Evolutionary conservation across 2,329 filamentous ascomycete species (phyloP), one percentile per base, ranked within the genome.

Genomic region (Xylariaceae sp.): DNA sequence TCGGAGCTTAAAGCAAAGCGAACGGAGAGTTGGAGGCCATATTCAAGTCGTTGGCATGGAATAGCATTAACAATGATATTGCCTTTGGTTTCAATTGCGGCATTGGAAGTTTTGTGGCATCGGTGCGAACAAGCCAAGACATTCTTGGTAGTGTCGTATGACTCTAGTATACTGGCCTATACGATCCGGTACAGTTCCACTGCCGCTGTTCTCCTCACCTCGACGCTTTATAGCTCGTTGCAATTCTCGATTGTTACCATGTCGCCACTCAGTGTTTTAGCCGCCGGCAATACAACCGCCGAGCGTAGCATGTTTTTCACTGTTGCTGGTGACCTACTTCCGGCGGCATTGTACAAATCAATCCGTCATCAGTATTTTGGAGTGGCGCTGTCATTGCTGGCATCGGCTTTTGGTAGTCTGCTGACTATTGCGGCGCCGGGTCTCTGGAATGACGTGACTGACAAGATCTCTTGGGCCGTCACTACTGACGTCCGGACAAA

Each of bases 161-260:
- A 48, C 28, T 33, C 46, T 14, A 48, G 16, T 28, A 19, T 42
- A 34, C 38, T 40, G n/a, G 28, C 46, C 5, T 48, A 48, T 34
- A 40, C 38, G 12, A 48, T 48, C 19, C 34, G 34, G 13, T 47
- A 47, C 14, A n/a, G 45, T 13, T 40, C 45, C 19, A 47, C 19
- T 40, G 34, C 34, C 9, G 33, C 19, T 5, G 34, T 47, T 6
- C 19, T 47, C 13, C 10, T 46, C 13, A 46, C 39, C 13, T 46
- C 44, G n/a, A 46, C 44, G 10, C 44, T 46, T 4, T 46, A 36
- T 12, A 46, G 39, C n/a, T n/a, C n/a, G n/a, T n/a, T n/a, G n/a
- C n/a, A n/a, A n/a, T n/a, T n/a, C n/a, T n/a, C n/a, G n/a, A n/a
- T n/a, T n/a, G n/a, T n/a, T n/a, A n/a, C n/a, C n/a, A n/a, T n/a